These are phyloP conservation scores for Leccinum disarticulatum DNA, from an alignment of 768 basidiomycete species.

Conservation along the genomic window DNA sequence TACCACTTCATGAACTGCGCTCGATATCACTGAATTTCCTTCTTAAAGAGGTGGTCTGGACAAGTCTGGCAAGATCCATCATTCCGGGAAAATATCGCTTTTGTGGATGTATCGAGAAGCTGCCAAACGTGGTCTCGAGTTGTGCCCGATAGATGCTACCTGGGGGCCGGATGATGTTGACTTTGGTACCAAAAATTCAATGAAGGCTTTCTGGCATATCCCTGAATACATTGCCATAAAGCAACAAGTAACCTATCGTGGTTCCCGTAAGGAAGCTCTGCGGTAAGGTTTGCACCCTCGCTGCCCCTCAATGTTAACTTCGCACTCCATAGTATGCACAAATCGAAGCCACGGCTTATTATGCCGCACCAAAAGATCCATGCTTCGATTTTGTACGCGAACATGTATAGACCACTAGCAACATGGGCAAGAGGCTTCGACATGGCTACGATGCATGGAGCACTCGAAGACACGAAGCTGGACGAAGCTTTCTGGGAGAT, in stretches of 20 bases:
- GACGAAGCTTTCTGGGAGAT: conserved; percentile 10
- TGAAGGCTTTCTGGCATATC: conserved; percentile 4
- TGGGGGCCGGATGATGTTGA: conserved; percentile 18
- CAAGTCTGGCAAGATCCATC: conserved; percentile 2
- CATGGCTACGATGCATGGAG: not conserved
- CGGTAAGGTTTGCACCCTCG: conserved; percentile 2
- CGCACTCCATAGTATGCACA: conserved; percentile 3
- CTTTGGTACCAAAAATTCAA: conserved; percentile 14
- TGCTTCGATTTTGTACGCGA: not conserved
- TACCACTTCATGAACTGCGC: not conserved
- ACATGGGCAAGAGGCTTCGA: not conserved
- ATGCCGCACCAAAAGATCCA: not conserved
- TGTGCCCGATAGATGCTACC: conserved; percentile 17
- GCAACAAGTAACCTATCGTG: conserved; percentile 4
- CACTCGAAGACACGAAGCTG: not conserved
- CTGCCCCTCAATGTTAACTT: not conserved
- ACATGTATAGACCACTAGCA: not conserved
- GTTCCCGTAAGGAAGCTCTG: not conserved
- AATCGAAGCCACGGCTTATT: conserved; percentile 10
- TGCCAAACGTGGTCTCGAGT: not conserved
- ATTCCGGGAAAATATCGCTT: not conserved
- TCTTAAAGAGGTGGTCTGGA: conserved; percentile 11
- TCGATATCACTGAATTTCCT: not conserved
- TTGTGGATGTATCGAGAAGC: not conserved
- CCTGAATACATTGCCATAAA: conserved; percentile 14